Conservation (phyloP, 1,139 yeast species). For the Ogataea hybrid region DNA sequence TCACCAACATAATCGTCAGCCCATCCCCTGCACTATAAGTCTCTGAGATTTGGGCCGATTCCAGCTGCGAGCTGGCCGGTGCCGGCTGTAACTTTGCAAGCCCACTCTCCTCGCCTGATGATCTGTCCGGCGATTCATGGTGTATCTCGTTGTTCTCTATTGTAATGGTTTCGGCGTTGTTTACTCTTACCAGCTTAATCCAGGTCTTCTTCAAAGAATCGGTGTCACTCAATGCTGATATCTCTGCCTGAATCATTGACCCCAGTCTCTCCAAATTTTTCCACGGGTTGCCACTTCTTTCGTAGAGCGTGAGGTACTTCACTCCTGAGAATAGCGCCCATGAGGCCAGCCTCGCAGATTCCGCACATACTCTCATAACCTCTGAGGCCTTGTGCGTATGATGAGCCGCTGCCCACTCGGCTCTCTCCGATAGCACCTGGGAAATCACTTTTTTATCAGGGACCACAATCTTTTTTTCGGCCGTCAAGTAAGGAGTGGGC, state of each 20-base stretch:
- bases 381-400: conserved; percentile 43
- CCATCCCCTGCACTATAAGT: conserved; percentile 7
- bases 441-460: conserved; percentile 39
- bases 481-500: conserved; percentile 44
- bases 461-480: conserved; percentile 37
- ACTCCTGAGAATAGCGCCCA: conserved; percentile 36
- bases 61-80: conserved; percentile 13
- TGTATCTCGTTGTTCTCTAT: conserved; percentile 18
- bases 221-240: conserved; percentile 19
- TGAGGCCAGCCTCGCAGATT: conserved; percentile 38
- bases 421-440: conserved; percentile 32
- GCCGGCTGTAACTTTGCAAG: conserved; percentile 14
- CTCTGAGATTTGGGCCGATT: conserved; percentile 11
- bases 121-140: conserved; percentile 4
- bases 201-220: conserved; percentile 15
- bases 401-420: conserved; percentile 40
- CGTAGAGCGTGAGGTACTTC: conserved; percentile 24
- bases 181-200: conserved; percentile 24
- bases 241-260: conserved; percentile 26
- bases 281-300: conserved; percentile 29
- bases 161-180: conserved; percentile 11
- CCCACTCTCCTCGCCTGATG: conserved; percentile 1
- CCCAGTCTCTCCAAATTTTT: conserved; percentile 21
- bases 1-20: conserved; percentile 18
- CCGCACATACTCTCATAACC: conserved; percentile 37